phyloP scores from a whole-genome alignment of 2,329 filamentous ascomycete genomes.

The Ascochyta viciae-villosae region DNA sequence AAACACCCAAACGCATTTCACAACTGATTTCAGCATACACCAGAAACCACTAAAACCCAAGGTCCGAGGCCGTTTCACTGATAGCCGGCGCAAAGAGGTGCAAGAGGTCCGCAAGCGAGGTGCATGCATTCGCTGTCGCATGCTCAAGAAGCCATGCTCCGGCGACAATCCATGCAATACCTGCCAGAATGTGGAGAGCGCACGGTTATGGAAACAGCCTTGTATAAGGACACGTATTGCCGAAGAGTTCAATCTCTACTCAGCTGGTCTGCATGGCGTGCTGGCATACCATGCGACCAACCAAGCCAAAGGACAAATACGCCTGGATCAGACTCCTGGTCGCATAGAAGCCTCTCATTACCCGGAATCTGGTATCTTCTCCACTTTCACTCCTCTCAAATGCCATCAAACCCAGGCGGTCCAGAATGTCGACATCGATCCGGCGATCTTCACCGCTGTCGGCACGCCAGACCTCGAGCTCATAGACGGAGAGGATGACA shows the following conservation, averaged over 20 bases:
- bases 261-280: conserved; percentile 60
- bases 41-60: conserved; percentile 54
- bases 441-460: conserved; percentile 41
- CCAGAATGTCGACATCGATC: conserved; percentile 46
- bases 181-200: conserved; percentile 65
- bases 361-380: conserved; percentile 54
- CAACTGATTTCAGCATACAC: conserved; percentile 49
- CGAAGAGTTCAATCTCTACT: conserved; percentile 65
- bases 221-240: conserved; percentile 66
- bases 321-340: conserved; percentile 57
- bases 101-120: conserved; percentile 66
- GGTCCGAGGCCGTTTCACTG: conserved; percentile 63
- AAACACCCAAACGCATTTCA: conserved; percentile 47
- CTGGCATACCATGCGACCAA: conserved; percentile 60
- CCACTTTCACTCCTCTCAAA: conserved; percentile 56
- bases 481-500: conserved; percentile 60
- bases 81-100: conserved; percentile 64
- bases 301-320: conserved; percentile 56
- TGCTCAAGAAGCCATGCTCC: conserved; percentile 70
- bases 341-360: conserved; percentile 63
- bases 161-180: conserved; percentile 66
- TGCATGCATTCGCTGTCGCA: conserved; percentile 68
- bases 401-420: conserved; percentile 36
- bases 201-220: conserved; percentile 66
- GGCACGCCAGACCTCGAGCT: conserved; percentile 52